Evolutionary conservation across 257 asterid genomes (phyloP), one percentile per base, ranked within the genome.

Genomic region (Solanum chilense): DNA sequence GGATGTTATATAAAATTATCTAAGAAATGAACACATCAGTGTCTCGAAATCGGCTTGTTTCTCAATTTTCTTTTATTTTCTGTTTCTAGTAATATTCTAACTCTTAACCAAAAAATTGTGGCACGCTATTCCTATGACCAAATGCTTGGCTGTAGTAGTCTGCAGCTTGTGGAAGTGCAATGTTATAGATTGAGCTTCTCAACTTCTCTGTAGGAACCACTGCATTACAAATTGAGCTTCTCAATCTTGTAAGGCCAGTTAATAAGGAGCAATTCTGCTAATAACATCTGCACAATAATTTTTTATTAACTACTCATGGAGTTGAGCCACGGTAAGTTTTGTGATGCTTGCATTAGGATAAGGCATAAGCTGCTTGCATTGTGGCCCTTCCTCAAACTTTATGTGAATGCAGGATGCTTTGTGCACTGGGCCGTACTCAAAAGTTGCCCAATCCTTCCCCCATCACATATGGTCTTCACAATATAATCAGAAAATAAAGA

Each of bases 1-100:
- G 62, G 88, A 85, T 91, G 85, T 87, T 49, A 49, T 80, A 69
- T 73, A 87, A 87, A 85, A 49, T 52, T 87, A 87, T 90, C 86
- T 86, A 37, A 86, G 70, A 86, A 89, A 77, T 85, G 86, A 88
- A 75, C 83, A 58, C 81, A 82, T 76, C 29, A 70, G 82, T 90
- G 88, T 82, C 83, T 76, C 88, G 23, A 29, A 21, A 70, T 15
- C 75, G 89, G 31, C 88, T 69, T 37, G 69, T 20, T 80, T 80
- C 25, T 47, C 29, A 77, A 47, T 80, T 35, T 62, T 89, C 47
- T 75, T 58, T 21, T 69, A 86, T 52, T 37, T 85, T 56, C 74
- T 81, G 80, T 74, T 85, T 15, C 68, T 80, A 27, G 18, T 29
- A 80, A 10, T 16, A 15, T 47, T 27, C 11, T 16, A 29, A 47